phyloP scores from a whole-genome alignment of 495 filamentous ascomycete genomes.

The Annulohypoxylon stygium region DNA sequence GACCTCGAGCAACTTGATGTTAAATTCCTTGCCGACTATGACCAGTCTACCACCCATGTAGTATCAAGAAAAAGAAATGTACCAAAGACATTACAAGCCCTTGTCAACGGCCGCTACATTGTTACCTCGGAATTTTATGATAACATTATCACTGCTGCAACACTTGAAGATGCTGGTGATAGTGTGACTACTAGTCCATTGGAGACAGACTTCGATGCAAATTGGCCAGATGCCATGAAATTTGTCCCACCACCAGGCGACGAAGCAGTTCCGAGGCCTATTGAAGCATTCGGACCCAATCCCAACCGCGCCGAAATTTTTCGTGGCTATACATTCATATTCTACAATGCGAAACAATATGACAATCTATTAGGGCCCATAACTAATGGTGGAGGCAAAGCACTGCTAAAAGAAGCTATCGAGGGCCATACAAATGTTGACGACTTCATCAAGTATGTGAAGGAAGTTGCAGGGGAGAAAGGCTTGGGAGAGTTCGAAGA shows the following conservation, averaged over 20 bases:
- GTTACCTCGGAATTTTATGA: slow-evolving; percentile 79
- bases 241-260: slow-evolving; percentile 80
- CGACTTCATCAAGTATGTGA: slow-evolving; percentile 84
- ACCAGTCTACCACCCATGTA: slow-evolving; percentile 84
- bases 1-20: slow-evolving; percentile 86
- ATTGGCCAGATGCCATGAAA: slow-evolving; percentile 81
- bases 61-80: slow-evolving; percentile 92
- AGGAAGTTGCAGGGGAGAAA: slow-evolving; percentile 78
- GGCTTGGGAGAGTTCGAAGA: slow-evolving; percentile 72
- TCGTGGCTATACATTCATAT: slow-evolving; percentile 88
- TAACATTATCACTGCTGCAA: slow-evolving; percentile 78
- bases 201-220: slow-evolving; percentile 84
- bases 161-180: slow-evolving; percentile 67
- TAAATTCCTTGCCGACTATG: slow-evolving; percentile 81
- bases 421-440: slow-evolving; percentile 77
- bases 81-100: slow-evolving; percentile 84
- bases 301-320: slow-evolving; percentile 77
- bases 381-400: slow-evolving; percentile 84
- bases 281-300: slow-evolving; percentile 77
- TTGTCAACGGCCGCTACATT: slow-evolving; percentile 85
- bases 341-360: slow-evolving; percentile 83
- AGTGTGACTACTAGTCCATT: slow-evolving; percentile 69
- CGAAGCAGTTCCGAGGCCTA: slow-evolving; percentile 74
- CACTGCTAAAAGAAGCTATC: slow-evolving; percentile 71
- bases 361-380: slow-evolving; percentile 80